Evolutionary conservation across 2,329 filamentous ascomycete genomes (phyloP), one percentile per base, ranked within the genome.

Genomic region (Chaetomium sp.): DNA sequence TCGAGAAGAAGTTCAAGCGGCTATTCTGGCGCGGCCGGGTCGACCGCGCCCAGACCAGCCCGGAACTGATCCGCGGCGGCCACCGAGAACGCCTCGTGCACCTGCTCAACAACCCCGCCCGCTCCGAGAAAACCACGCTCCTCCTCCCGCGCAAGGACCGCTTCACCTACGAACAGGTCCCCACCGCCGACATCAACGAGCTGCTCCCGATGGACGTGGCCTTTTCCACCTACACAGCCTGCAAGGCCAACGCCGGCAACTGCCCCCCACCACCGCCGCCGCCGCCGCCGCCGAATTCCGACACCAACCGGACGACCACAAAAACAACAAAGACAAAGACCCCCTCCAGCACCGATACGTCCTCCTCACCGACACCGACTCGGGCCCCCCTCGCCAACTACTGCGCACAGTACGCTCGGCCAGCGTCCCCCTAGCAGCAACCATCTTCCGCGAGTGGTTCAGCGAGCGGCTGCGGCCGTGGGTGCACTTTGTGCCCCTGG

Each of bases 401-500:
- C 76, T 91, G 10, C 83, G 85, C 0, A 87, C 89, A 64, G 75
- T 95, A 5, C 83, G 84, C 55, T 91, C 89, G 19, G 79, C 80
- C 67, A 88, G 84, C 56, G 81, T 93, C 5, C 90, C 90, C 0
- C 86, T 95, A n/a, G 73, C 82, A 92, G 85, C 86, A 1, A 87
- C 87, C 0, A 80, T 94, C 7, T 94, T 93, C 75, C 84, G 87
- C 27, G 87, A 92, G 72, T 96, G 92, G 92, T 91, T 89, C 75
- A 89, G 91, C 65, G 87, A 88, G 57, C 85, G 92, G 6, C 77
- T 95, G 19, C 84, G 82, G 64, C 85, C 91, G 0, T 96, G 91
- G 91, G 79, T 88, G 53, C 91, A 96, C 74, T 95, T 92, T 71
- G 88, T 94, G 1, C 92, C 92, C 9, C 77, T 93, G 19, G 91